These are phyloP conservation scores for Teratosphaeria zuluensis DNA, from an alignment of 2,329 filamentous ascomycete species.

Conservation along the genomic window DNA sequence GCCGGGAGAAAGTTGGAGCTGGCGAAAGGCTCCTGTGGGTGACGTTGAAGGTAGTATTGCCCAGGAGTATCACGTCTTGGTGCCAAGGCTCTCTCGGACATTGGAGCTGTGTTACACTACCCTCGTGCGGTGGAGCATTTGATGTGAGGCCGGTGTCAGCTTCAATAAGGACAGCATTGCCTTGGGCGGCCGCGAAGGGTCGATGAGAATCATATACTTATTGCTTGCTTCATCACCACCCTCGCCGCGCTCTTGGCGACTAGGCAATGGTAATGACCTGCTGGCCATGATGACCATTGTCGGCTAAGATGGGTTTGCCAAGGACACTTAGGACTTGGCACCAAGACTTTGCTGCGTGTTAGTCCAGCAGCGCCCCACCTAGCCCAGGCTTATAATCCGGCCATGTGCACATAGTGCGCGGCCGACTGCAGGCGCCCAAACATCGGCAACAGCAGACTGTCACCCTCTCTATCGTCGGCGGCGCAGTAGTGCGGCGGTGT, in stretches of 20 bases:
- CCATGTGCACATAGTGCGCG: not conserved
- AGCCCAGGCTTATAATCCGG: not conserved
- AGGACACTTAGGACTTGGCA: slow-evolving; percentile 1
- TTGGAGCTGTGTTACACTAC: slow-evolving; percentile 1
- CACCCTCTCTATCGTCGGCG: not conserved
- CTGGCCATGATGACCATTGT: not conserved
- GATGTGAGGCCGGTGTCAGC: not conserved
- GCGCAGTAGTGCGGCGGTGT: not conserved
- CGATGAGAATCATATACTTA: not conserved
- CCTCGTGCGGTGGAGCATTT: not conserved
- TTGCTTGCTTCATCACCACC: slow-evolving; percentile 3
- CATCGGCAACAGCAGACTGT: not conserved
- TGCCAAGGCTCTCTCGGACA: slow-evolving; percentile 14
- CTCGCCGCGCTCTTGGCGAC: slow-evolving; percentile 8
- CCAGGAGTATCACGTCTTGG: slow-evolving; percentile 8
- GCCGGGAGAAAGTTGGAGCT: slow-evolving; percentile 5
- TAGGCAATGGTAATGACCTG: slow-evolving; percentile 1
- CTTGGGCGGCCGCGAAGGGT: not conserved
- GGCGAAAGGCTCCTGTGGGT: slow-evolving; percentile 8
- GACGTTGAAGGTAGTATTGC: slow-evolving; percentile 1
- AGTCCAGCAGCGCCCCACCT: not conserved
- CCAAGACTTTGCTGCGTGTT: slow-evolving; percentile 1
- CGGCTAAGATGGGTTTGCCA: slow-evolving; percentile 1
- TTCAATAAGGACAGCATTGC: not conserved
- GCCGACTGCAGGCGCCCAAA: not conserved